phyloP scores from a whole-genome alignment of 2,329 filamentous ascomycete species.

The Ilyonectria sp. region DNA sequence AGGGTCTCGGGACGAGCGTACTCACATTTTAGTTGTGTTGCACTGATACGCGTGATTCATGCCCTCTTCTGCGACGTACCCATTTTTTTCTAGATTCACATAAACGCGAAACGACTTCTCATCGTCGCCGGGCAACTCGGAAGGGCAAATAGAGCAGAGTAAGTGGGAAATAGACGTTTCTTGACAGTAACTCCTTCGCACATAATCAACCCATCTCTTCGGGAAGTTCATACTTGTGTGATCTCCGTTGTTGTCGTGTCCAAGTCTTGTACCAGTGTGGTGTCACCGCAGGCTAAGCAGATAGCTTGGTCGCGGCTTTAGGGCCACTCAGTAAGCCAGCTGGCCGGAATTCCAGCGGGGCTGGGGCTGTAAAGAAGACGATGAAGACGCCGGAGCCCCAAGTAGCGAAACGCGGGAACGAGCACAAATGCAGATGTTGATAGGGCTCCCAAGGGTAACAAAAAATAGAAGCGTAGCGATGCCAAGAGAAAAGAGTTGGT shows the following conservation, averaged over 20 bases:
- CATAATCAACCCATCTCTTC: slow-evolving; percentile 6
- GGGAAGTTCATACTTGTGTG: slow-evolving; percentile 9
- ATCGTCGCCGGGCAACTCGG: not conserved
- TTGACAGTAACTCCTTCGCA: slow-evolving; percentile 6
- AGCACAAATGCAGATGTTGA: too few relatives aligned
- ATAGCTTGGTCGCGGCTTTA: not conserved
- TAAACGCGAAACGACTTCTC: not conserved
- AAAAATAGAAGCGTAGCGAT: too few relatives aligned
- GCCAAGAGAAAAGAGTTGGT: too few relatives aligned
- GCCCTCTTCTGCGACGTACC: not conserved
- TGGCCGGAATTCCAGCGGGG: too few relatives aligned
- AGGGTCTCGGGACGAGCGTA: not conserved
- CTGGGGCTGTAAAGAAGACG: not conserved
- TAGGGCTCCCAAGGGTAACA: too few relatives aligned
- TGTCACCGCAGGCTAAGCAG: not conserved
- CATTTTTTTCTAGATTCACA: not conserved
- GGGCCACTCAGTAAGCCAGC: not conserved
- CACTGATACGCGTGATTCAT: not conserved
- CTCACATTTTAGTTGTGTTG: slow-evolving; percentile 5
- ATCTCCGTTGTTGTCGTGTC: slow-evolving; percentile 1
- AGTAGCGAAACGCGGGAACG: too few relatives aligned
- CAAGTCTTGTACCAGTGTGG: not conserved
- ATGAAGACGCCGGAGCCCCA: not conserved
- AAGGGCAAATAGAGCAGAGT: not conserved
- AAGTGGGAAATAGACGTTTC: slow-evolving; percentile 3